Evolutionary conservation across 257 asterid genomes (phyloP).

Genomic region (Nicotiana tabacum): DNA sequence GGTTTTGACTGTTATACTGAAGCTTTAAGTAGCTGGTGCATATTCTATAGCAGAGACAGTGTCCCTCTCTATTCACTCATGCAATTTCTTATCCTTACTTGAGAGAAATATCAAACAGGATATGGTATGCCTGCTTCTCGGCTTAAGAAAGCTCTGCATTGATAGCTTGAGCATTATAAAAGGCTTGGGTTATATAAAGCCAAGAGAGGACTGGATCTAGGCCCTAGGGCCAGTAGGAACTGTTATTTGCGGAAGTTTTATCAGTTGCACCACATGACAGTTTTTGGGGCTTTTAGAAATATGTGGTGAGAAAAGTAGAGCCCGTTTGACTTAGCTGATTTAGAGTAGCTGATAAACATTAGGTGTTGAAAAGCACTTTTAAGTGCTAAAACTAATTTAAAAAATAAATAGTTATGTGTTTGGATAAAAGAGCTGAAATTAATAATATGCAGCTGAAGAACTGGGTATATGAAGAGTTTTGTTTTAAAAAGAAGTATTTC

Average conservation of each 20-base stretch:
- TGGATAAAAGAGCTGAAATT: too few species aligned
- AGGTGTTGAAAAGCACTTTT: too few species aligned
- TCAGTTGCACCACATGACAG: not conserved
- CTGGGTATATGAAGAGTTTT: too few species aligned
- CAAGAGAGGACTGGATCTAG: constrained; percentile 1
- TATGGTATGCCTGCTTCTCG: not conserved
- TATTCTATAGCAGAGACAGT: not conserved
- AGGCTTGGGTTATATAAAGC: not conserved
- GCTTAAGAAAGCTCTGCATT: not conserved
- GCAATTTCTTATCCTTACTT: not conserved
- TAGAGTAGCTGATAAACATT: too few species aligned
- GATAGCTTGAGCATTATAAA: not conserved
- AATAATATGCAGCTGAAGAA: too few species aligned
- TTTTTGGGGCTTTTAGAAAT: not conserved
- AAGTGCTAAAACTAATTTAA: too few species aligned
- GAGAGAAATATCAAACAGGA: not conserved
- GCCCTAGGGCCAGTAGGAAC: not conserved
- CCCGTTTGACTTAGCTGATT: too few species aligned
- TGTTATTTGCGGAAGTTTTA: not conserved
- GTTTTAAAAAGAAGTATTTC: too few species aligned
- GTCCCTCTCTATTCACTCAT: not conserved
- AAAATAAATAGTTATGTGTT: too few species aligned
- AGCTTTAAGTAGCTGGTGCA: not conserved
- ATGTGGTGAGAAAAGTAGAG: not conserved
- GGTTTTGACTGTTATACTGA: not conserved